Evolutionary conservation across 2,329 filamentous ascomycete genomes (phyloP), one percentile per base, ranked within the genome.

Genomic region (Pezicula carpinea): DNA sequence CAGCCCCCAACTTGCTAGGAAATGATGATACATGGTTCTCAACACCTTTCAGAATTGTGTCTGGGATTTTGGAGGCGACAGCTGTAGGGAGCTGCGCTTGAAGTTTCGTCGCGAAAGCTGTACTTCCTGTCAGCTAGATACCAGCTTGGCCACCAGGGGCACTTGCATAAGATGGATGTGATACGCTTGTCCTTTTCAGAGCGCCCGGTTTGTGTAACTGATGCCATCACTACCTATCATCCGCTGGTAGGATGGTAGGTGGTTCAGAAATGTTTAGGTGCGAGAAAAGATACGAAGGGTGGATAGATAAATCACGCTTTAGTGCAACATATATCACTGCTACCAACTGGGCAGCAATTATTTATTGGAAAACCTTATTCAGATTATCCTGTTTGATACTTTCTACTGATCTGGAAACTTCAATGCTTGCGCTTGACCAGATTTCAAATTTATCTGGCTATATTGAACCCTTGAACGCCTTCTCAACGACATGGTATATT

Each of bases 41-140:
- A 22, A 78, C 63, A 15, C 76, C 67, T 2, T 59, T 47, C 23
- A 66, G 61, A 0, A 78, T 61, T 3, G 26, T 38, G 7, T 43
- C 47, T 14, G 53, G 34, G 11, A 44, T 50, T 47, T 48, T 54
- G 13, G 52, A 53, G 4, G 45, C 29, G 13, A 48, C 44, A 13
- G 53, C 51, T 39, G 48, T 44, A 33, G 53, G 47, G 5, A 64
- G 50, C 44, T 59, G 50, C 14, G 40, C 33, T 34, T 60, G 48
- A 33, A 64, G 46, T 3, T 58, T 51, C 15, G 47, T 39, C 11
- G 56, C 53, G 44, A 59, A 62, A 13, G 53, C 61, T 64, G 44
- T 23, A 33, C 22, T 33, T 11, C 32, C 3, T 19, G 43, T 56
- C 40, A 58, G 51, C 26, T 29, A 8, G 26, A 29, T 11, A 29